Evolutionary conservation across 257 asterid genomes (phyloP), one percentile per base, ranked within the genome.

Genomic region (Cordia subcordata): DNA sequence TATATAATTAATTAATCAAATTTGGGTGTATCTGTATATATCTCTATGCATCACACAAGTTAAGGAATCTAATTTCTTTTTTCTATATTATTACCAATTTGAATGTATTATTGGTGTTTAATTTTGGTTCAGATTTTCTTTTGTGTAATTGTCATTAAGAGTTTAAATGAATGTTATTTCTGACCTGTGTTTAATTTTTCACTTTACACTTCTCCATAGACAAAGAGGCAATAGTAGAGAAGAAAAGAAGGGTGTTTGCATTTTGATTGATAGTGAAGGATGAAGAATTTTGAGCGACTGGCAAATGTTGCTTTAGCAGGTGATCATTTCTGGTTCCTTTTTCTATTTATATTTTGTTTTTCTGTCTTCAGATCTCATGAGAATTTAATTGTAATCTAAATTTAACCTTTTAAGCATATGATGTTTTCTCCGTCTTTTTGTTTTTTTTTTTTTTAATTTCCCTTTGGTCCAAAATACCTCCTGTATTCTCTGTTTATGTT

Each of bases 271-370:
- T 8, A n/a, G 16, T 20, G 21, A 12, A 49, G 21, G 14, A 78
- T 78, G 81, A 74, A 68, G 78, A 74, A 61, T 39, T 19, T 35
- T 5, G 83, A 78, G 64, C 75, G 83, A 53, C 63, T 78, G 1
- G 81, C 78, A 10, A 78, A 68, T 74, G 59, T 74, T 65, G 83
- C 76, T 66, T 61, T 78, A 53, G 75, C 77, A 53, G 83, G 81
- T 74, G 27, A 4, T 11, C 33, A 15, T 53, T 53, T 17, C 21
- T 51, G 18, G 27, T 8, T 20, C 57, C 0, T 20, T 11, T 22
- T 53, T 52, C 8, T 11, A 40, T 35, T 54, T 35, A n/a, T n/a
- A n/a, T n/a, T n/a, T 65, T 23, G 14, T 15, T 17, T 0, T 37
- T 1, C 10, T 38, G 1, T 22, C 17, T 19, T 8, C 44, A 8